A percentile compares a stretch with the other conserved stretches of the same genome.
phyloP scores from a whole-genome alignment of 345 rosid genomes.

The Gossypium australe region DNA sequence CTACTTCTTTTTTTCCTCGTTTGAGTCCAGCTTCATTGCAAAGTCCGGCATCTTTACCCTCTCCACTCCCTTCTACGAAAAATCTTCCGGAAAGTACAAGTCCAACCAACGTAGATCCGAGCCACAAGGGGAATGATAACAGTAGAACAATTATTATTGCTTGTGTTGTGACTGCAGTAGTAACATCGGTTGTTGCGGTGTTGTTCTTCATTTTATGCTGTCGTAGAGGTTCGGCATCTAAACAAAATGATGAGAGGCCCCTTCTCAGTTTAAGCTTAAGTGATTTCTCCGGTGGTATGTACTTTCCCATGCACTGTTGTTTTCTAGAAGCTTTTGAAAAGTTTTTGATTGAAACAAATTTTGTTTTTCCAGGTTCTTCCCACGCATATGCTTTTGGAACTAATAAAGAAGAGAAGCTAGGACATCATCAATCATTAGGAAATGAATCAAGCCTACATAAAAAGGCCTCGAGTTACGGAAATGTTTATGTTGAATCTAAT shows the following conservation, averaged over 20 bases:
- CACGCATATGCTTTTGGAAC: constrained; percentile 39
- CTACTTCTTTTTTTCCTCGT: not conserved
- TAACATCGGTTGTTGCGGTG: constrained; percentile 62
- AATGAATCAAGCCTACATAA: constrained; percentile 37
- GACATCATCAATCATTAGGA: constrained; percentile 28
- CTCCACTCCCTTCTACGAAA: constrained; percentile 7
- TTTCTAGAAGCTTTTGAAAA: not conserved
- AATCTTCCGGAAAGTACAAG: not conserved
- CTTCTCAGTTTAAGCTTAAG: constrained; percentile 81
- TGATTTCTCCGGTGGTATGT: constrained; percentile 61
- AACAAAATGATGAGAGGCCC: constrained; percentile 74
- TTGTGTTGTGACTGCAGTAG: constrained; percentile 64
- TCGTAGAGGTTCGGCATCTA: constrained; percentile 32
- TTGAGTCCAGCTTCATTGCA: constrained; percentile 19
- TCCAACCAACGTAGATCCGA: not conserved
- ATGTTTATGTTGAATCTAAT: constrained; percentile 27
- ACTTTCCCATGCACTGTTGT: not conserved
- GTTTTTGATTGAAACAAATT: constrained; percentile 14
- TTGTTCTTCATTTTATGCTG: constrained; percentile 69
- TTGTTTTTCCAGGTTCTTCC: constrained; percentile 59
- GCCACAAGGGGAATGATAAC: constrained; percentile 17
- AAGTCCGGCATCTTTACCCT: constrained; percentile 11
- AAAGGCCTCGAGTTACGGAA: constrained; percentile 33
- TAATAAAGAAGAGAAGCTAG: constrained; percentile 44
- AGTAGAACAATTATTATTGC: constrained; percentile 51